Percentiles rank a stretch among this genome's conserved stretches.
These are phyloP conservation scores for Pythium phragmitis DNA, from an alignment of 352 stramenopile genomes.

Conservation along the genomic window DNA sequence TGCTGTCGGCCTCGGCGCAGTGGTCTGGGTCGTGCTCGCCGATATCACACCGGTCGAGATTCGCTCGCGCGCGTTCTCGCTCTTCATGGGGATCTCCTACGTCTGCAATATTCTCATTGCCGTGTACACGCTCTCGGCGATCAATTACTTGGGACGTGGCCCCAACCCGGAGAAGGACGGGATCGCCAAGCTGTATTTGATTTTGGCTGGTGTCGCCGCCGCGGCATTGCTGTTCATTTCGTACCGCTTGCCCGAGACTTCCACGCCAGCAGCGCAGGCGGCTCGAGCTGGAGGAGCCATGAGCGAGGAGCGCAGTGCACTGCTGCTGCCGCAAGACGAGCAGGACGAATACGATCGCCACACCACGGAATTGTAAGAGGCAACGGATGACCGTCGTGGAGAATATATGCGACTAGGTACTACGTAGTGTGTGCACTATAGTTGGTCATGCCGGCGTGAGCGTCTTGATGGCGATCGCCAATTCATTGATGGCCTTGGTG, in stretches of 20 bases:
- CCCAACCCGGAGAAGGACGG: constrained; percentile 74
- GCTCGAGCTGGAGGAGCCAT: neutral
- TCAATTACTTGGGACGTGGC: constrained; percentile 65
- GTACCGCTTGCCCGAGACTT: constrained; percentile 60
- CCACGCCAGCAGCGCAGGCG: constrained; percentile 26
- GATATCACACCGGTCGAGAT: constrained; percentile 89
- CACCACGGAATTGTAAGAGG: constrained; percentile 42
- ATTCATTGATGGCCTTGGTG: constrained; percentile 62
- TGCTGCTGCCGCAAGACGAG: constrained; percentile 39
- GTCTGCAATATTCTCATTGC: constrained; percentile 84
- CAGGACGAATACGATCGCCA: constrained; percentile 37
- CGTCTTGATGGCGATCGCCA: constrained; percentile 55
- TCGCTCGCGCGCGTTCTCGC: constrained; percentile 72
- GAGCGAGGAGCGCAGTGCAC: constrained; percentile 42
- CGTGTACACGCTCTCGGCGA: constrained; percentile 74
- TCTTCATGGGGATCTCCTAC: constrained; percentile 88
- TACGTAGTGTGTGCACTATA: neutral
- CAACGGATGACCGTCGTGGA: neutral
- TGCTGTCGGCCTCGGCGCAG: constrained; percentile 74
- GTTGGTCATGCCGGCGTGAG: constrained; percentile 24
- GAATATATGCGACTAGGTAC: constrained; percentile 8
- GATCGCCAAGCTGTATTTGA: constrained; percentile 85
- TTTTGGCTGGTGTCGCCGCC: constrained; percentile 54
- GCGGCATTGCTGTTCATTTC: constrained; percentile 49
- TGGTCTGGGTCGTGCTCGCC: constrained; percentile 82